Percentiles rank a stretch among this genome's conserved stretches.
These are phyloP conservation scores for Wickerhamomyces ciferrii DNA, from an alignment of 805 yeast species.

Conservation along the genomic window DNA sequence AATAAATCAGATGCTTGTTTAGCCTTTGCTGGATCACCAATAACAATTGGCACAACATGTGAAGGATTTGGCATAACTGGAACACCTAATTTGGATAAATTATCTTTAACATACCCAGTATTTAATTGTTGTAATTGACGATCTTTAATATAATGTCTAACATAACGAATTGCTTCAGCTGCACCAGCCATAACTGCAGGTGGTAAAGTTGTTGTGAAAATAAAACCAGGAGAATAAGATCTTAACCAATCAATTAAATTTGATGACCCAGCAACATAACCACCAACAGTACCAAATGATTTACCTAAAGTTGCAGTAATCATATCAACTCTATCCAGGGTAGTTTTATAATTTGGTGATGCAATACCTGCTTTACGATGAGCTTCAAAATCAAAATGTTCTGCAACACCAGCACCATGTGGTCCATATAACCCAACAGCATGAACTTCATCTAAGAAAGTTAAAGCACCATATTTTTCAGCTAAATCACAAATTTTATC, in stretches of 20 bases:
- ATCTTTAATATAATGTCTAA: conserved; percentile 69
- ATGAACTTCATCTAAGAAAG: conserved; percentile 97
- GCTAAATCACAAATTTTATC: conserved; percentile 92
- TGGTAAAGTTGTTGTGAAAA: conserved; percentile 94
- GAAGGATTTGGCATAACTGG: conserved; percentile 98
- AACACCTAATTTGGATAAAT: conserved; percentile 64
- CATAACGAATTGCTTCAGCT: conserved; percentile 78
- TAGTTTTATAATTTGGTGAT: conserved; percentile 48
- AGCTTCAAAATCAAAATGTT: conserved; percentile 84
- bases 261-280: conserved; percentile 88
- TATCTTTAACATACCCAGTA: conserved; percentile 78
- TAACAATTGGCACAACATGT: conserved; percentile 91
- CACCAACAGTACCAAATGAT: conserved; percentile 96
- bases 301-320: conserved; percentile 97
- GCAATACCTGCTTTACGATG: conserved; percentile 67
- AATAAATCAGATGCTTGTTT: conserved; percentile 87
- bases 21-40: conserved; percentile 92
- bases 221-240: conserved; percentile 95
- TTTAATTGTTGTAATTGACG: conserved; percentile 81
- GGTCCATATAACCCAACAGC: conserved; percentile 99
- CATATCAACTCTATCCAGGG: conserved; percentile 89
- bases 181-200: conserved; percentile 99
- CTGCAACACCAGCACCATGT: conserved; percentile 99
- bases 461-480: conserved; percentile 94
- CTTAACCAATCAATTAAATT: conserved; percentile 90